Evolutionary conservation across 1,139 yeast species (phyloP), one percentile per base, ranked within the genome.

Genomic region (Tardiomyces blankii): DNA sequence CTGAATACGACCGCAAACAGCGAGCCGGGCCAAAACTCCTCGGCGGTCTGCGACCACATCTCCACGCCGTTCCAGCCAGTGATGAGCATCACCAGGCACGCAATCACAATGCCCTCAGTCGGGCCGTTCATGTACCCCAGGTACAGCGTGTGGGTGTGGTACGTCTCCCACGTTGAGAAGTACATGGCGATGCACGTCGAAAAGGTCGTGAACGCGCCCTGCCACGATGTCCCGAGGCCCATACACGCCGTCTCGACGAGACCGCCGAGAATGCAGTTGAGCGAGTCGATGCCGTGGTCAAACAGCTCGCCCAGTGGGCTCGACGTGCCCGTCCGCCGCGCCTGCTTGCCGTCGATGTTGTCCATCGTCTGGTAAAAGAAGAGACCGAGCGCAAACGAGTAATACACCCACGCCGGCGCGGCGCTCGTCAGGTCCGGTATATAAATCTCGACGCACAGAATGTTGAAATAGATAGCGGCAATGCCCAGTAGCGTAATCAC

Each of bases 301-400:
- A 83, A 83, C 50, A 83, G 70, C 62, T 83, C 91, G 14, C 91
- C 93, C 52, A 83, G 68, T 2, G 93, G 91, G 2, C 89, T 85
- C 48, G 81, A 73, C 57, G 82, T 84, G 30, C 84, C 84, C 0
- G 91, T 83, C 56, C 77, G 63, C 54, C 93, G 72, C 14, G 93
- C 93, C 62, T 83, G 93, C 55, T 82, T 78, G 11, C 93, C 93
- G 60, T 83, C 93, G 58, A 88, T 80, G 32, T 87, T 87, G 64
- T 83, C 93, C 68, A 83, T 81, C 1, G 93, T 83, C 59, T 83
- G 91, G 64, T 83, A 83, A 75, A 82, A 76, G 61, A 82, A 78
- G 50, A 83, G 69, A 2, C 86, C 82, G 54, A 78, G 67, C 2
- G 85, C 89, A 59, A 80, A 79, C 55, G 78, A 71, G 53, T 74